Evolutionary conservation across 2,329 filamentous ascomycete genomes (phyloP).

Genomic region (Fusarium sp.): DNA sequence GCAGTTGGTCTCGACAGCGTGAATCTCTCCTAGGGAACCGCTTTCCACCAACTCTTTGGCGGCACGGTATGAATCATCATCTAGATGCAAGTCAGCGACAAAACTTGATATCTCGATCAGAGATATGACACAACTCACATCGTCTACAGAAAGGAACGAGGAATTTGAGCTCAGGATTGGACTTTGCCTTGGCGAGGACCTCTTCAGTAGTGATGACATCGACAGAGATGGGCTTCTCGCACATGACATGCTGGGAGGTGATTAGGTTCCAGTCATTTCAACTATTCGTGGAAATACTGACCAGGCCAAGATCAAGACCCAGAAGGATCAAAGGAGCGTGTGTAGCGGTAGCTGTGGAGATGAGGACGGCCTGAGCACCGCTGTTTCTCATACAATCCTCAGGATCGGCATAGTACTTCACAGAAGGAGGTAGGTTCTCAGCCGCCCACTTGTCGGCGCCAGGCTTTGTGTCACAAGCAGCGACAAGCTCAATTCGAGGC

Average conservation of each 20-base stretch:
- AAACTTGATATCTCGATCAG: background rate
- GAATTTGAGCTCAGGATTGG: conserved; percentile 42
- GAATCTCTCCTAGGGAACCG: conserved; percentile 41
- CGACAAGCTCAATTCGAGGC: conserved; percentile 54
- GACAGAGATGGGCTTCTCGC: conserved; percentile 45
- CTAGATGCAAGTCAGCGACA: conserved; percentile 12
- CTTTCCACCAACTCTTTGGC: conserved; percentile 36
- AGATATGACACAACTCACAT: conserved; percentile 20
- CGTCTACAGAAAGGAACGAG: conserved; percentile 39
- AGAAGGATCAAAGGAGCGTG: conserved; percentile 47
- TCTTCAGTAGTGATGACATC: conserved; percentile 40
- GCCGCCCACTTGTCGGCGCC: conserved; percentile 52
- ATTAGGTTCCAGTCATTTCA: background rate
- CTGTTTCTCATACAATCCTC: conserved; percentile 49
- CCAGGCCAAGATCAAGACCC: conserved; percentile 41
- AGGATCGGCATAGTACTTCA: conserved; percentile 46
- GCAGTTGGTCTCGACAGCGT: conserved; percentile 43
- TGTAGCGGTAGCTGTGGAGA: conserved; percentile 50
- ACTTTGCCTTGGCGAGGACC: conserved; percentile 34
- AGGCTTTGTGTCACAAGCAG: conserved; percentile 53
- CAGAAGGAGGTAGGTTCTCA: conserved; percentile 48
- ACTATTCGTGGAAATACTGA: background rate
- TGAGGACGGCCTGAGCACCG: conserved; percentile 49
- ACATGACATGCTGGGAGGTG: conserved; percentile 39
- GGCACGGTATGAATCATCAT: conserved; percentile 39